A percentile compares a stretch with the other conserved stretches of the same genome.
phyloP scores from a whole-genome alignment of 2,329 filamentous ascomycete genomes.

The Plenodomus biglobosus region DNA sequence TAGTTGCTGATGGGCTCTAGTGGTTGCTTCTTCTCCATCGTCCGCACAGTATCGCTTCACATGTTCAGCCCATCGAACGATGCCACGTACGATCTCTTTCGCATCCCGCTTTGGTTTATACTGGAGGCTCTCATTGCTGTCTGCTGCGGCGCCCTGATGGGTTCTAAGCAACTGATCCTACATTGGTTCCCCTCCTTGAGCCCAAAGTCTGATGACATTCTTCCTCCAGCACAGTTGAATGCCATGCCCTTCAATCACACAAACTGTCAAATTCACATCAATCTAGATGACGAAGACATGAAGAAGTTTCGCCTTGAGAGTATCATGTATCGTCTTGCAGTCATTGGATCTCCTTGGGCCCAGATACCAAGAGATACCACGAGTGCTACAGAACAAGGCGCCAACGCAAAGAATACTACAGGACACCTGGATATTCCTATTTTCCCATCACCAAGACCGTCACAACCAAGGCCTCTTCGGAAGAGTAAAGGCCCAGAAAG shows the following conservation, averaged over 20 bases:
- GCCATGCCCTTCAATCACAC: background rate
- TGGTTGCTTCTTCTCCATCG: background rate
- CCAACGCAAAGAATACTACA: background rate
- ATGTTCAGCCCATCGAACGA: background rate
- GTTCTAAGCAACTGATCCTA: background rate
- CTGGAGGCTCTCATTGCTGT: background rate
- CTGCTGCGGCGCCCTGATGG: background rate
- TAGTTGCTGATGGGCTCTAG: background rate
- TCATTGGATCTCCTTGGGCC: background rate
- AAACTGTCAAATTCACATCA: background rate
- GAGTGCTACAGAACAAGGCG: background rate
- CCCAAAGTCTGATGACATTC: background rate
- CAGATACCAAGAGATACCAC: background rate
- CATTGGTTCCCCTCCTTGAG: background rate
- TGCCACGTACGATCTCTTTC: background rate
- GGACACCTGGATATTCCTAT: background rate
- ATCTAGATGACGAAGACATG: background rate
- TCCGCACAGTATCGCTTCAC: background rate
- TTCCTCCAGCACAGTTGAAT: background rate
- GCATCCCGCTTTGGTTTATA: background rate
- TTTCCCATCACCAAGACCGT: background rate
- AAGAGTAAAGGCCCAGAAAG: background rate
- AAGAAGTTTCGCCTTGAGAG: background rate
- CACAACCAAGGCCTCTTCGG: background rate
- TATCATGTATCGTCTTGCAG: background rate